Conservation (phyloP, 2,329 filamentous ascomycete genomes). For the Ambrosiella xylebori region DNA sequence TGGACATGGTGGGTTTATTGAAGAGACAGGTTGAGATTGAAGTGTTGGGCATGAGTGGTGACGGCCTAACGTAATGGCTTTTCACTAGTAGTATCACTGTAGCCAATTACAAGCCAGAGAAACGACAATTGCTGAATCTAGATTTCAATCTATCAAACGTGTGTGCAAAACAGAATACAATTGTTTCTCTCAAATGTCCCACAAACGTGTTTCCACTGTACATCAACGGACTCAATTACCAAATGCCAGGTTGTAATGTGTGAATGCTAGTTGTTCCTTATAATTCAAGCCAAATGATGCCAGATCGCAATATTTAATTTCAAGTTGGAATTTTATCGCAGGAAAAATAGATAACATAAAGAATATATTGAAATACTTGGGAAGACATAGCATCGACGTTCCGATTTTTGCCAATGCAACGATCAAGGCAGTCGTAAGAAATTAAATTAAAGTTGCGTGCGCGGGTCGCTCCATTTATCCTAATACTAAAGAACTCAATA, state of each 20-base stretch:
- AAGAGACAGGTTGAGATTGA: neutral
- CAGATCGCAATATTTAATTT: neutral
- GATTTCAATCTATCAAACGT: too few relatives aligned
- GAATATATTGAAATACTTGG: neutral
- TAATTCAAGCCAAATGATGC: neutral
- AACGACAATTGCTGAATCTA: too few relatives aligned
- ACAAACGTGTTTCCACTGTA: too few relatives aligned
- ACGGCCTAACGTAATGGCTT: neutral
- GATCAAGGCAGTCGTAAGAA: neutral
- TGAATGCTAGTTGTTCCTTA: neutral
- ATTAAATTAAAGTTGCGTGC: neutral
- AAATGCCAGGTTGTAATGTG: too few relatives aligned
- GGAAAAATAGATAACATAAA: neutral
- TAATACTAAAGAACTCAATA: too few relatives aligned
- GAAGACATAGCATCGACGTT: neutral
- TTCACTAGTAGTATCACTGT: neutral
- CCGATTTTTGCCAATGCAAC: neutral
- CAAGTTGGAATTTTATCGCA: neutral
- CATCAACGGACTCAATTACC: too few relatives aligned
- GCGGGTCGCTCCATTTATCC: too few relatives aligned
- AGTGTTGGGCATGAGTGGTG: neutral
- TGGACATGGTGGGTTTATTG: slow-evolving; percentile 6
- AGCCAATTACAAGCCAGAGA: neutral
- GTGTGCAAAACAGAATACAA: too few relatives aligned
- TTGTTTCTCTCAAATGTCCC: too few relatives aligned